A percentile compares a stretch with the other conserved stretches of the same genome.
phyloP scores from a whole-genome alignment of 768 basidiomycete genomes.

The Tulasnella sp. region DNA sequence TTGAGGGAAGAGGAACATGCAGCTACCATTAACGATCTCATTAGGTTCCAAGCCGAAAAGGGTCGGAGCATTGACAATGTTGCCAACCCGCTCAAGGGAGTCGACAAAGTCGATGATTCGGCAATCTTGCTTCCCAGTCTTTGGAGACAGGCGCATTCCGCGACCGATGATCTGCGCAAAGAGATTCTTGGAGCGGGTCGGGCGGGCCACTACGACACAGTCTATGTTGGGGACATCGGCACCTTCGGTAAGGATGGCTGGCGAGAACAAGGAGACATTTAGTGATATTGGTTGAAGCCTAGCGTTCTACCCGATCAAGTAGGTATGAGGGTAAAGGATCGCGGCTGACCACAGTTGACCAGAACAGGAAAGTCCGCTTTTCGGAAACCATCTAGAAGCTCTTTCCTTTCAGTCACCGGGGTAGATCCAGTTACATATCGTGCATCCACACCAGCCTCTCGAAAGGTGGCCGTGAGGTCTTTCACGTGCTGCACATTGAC shows the following conservation, averaged over 20 bases:
- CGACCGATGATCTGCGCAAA: conserved; percentile 95
- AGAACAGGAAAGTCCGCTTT: conserved; percentile 70
- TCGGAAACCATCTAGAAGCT: conserved; percentile 55
- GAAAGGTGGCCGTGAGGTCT: conserved; percentile 60
- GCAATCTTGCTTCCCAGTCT: conserved; percentile 73
- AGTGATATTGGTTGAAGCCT: too few relatives aligned
- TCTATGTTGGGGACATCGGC: conserved; percentile 93
- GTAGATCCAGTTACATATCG: conserved; percentile 67
- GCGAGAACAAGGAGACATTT: background rate
- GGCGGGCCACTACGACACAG: conserved; percentile 76
- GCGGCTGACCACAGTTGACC: conserved; percentile 65
- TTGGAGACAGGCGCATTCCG: conserved; percentile 76
- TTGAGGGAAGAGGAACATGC: background rate
- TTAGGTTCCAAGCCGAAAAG: conserved; percentile 76
- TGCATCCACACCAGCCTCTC: conserved; percentile 69
- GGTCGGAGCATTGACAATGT: conserved; percentile 68
- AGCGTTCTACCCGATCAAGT: too few relatives aligned
- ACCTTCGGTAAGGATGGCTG: conserved; percentile 88
- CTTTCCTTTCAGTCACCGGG: conserved; percentile 47
- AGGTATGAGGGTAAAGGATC: background rate
- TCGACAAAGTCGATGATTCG: conserved; percentile 88
- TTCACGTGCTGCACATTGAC: conserved; percentile 73
- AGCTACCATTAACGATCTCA: conserved; percentile 51
- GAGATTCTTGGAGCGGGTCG: conserved; percentile 78
- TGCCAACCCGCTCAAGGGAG: conserved; percentile 50